These are phyloP conservation scores for Seminavis robusta DNA, from an alignment of 108 stramenopile genomes.

Conservation along the genomic window DNA sequence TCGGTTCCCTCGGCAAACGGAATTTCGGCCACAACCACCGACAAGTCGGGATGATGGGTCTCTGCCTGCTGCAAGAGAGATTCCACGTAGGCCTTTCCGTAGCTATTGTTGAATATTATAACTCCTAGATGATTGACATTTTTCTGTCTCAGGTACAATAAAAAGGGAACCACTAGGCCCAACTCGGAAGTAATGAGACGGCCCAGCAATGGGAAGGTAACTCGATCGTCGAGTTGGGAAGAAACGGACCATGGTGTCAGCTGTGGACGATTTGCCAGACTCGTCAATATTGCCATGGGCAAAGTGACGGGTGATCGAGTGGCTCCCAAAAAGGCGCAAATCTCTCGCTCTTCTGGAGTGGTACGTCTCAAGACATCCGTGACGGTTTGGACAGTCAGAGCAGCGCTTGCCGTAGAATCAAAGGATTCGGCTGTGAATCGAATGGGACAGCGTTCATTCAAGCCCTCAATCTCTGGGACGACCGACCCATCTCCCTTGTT, in stretches of 20 bases:
- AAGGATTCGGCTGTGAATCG: constrained; percentile 26
- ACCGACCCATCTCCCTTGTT: constrained; percentile 43
- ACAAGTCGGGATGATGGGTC: constrained; percentile 27
- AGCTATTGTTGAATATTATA: constrained; percentile 47
- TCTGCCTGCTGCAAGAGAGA: constrained; percentile 25
- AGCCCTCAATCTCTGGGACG: constrained; percentile 23
- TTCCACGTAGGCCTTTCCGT: constrained; percentile 46
- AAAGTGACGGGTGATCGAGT: constrained; percentile 22
- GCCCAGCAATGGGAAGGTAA: constrained; percentile 28
- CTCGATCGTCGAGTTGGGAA: constrained; percentile 29
- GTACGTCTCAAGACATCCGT: background rate
- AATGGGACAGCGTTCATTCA: constrained; percentile 32
- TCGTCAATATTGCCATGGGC: constrained; percentile 35
- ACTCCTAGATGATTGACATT: constrained; percentile 34
- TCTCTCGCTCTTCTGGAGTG: constrained; percentile 14
- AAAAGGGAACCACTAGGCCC: constrained; percentile 24
- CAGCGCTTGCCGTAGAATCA: constrained; percentile 6
- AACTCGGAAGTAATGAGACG: constrained; percentile 44
- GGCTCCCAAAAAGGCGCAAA: constrained; percentile 53
- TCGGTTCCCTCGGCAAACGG: background rate
- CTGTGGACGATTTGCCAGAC: constrained; percentile 49
- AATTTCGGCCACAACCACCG: constrained; percentile 1
- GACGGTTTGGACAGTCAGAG: constrained; percentile 1
- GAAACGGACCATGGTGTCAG: constrained; percentile 19
- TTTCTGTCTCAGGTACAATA: constrained; percentile 17